Evolutionary conservation across 495 filamentous ascomycete genomes (phyloP).

Genomic region (Jackrogersella minutella): DNA sequence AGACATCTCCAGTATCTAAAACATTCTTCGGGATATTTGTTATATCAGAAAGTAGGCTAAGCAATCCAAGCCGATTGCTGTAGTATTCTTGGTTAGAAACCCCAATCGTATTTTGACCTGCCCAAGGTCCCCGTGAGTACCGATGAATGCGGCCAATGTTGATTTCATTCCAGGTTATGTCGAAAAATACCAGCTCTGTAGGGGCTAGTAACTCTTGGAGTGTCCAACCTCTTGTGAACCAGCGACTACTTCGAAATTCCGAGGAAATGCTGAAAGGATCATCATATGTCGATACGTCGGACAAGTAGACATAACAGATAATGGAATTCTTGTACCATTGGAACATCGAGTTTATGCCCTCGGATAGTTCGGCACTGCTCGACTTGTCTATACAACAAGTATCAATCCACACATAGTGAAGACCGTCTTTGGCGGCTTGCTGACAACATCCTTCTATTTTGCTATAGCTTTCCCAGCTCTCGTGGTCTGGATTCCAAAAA

Average conservation of each 20-base stretch:
- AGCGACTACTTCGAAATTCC: slow-evolving; percentile 18
- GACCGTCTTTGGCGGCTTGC: slow-evolving; percentile 18
- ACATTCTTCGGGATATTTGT: slow-evolving; percentile 16
- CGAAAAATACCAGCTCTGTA: slow-evolving; percentile 18
- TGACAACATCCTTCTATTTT: slow-evolving; percentile 24
- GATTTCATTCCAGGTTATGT: slow-evolving; percentile 9
- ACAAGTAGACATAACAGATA: slow-evolving; percentile 25
- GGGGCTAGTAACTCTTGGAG: slow-evolving; percentile 23
- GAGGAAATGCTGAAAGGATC: slow-evolving; percentile 7
- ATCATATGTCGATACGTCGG: slow-evolving; percentile 21
- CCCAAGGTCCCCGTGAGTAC: neutral
- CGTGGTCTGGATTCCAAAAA: slow-evolving; percentile 4
- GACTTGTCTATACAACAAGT: slow-evolving; percentile 32
- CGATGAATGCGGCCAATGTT: slow-evolving; percentile 2
- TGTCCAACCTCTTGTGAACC: slow-evolving; percentile 27
- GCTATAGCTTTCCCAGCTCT: neutral
- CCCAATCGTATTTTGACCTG: neutral
- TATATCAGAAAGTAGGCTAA: slow-evolving; percentile 19
- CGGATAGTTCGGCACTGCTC: slow-evolving; percentile 23
- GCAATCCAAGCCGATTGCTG: neutral
- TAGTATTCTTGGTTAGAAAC: neutral
- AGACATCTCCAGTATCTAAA: slow-evolving; percentile 14
- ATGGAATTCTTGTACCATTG: slow-evolving; percentile 27
- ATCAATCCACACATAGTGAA: slow-evolving; percentile 22
- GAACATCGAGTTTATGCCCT: slow-evolving; percentile 54